Base-by-base conservation (phyloP, 805 yeast species). In the Aciculoconidium aculeatum region DNA sequence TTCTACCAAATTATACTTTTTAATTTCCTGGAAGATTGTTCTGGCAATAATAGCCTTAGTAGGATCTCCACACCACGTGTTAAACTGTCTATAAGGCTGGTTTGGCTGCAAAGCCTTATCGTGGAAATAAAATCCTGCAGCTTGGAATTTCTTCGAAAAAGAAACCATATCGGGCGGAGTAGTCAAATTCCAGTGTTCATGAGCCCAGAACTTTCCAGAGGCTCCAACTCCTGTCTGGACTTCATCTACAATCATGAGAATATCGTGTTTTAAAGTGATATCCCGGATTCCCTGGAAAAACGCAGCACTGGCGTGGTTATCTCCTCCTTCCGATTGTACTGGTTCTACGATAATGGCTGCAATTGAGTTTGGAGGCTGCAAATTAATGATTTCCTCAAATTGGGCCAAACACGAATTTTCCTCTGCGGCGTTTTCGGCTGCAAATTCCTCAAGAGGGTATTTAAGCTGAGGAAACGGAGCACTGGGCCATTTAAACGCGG, bases 61-160 rank as follows among this genome's bases (percentile, higher is more conserved):
- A 38, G 84, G 81, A 51, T 78, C 84, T 42, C 84, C 85, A 54
- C 83, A 77, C 85, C 85, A 78, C 36, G 85, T 78, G 67, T 78
- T 78, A 62, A 78, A 78, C 49, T 77, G 84, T 58, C 84, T 68
- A 58, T 72, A 78, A 15, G 83, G 70, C 43, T 65, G 65, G 40
- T 67, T 67, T 27, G 83, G 82, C 38, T 72, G 70, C 47, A 77
- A 66, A 11, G 64, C 64, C 9, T 70, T 69, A 53, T 77, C 76
- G 37, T 66, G 66, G 65, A 72, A 78, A 59, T 67, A 78, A 59
- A 75, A 78, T 23, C 85, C 85, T 3, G 84, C 84, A 29, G 79
- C 72, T 55, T 78, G 85, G 65, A 77, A 75, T 51, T 78, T 78
- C 57, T 78, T 78, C 31, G 82, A 75, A 51, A 78, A 78, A 1